Evolutionary conservation across 371 early-diverging fungal genomes (phyloP).

Genomic region (Mortierella sp.): DNA sequence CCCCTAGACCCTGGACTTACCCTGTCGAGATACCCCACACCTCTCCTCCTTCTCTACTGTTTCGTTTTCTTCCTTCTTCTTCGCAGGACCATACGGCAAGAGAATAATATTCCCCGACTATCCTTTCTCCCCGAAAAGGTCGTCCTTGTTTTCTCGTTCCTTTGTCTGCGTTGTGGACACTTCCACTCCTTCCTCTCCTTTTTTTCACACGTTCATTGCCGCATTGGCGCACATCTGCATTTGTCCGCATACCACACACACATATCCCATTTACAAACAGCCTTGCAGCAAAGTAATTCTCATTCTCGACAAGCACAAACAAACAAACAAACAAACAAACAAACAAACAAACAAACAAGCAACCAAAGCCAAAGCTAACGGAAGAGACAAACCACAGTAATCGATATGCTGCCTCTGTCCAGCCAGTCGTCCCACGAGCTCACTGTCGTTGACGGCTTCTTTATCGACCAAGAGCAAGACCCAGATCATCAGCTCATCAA

Average conservation of each 20-base stretch:
- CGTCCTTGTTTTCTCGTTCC: neutral
- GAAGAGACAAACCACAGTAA: neutral
- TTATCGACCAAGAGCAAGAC: neutral
- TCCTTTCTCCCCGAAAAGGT: neutral
- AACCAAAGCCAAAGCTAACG: neutral
- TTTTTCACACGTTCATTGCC: slow-evolving; percentile 8
- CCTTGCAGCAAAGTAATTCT: neutral
- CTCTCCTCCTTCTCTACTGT: neutral
- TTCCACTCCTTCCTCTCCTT: neutral
- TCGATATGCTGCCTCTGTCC: slow-evolving; percentile 9
- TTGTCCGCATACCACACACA: neutral
- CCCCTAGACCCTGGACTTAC: neutral
- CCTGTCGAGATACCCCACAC: slow-evolving; percentile 1
- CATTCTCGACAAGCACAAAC: neutral
- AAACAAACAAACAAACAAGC: neutral
- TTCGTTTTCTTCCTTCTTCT: neutral
- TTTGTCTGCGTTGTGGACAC: neutral
- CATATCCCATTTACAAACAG: neutral
- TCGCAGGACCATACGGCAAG: neutral
- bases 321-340: neutral
- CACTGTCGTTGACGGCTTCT: neutral
- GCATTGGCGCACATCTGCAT: neutral
- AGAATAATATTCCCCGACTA: neutral
- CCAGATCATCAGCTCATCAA: neutral
- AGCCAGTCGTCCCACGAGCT: neutral